A percentile compares a stretch with the other conserved stretches of the same genome.
Conservation (phyloP, 2,329 filamentous ascomycete species). For the Colletotrichum sp. region DNA sequence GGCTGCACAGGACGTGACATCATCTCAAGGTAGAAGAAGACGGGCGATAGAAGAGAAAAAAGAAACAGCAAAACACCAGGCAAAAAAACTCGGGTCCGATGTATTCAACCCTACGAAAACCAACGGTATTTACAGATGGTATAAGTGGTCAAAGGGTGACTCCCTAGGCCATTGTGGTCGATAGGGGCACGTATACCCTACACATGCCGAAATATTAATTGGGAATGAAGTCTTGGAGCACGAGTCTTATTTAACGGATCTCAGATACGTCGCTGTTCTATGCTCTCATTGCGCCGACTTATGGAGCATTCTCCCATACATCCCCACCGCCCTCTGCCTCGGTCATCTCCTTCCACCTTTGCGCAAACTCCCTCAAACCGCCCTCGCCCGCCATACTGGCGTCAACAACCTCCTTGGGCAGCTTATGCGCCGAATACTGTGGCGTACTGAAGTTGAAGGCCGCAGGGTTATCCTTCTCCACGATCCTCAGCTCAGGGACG, state of each 20-base stretch:
- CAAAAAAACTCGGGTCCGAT: neutral
- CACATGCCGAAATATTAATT: neutral
- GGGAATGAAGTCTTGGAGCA: neutral
- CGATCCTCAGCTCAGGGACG: conserved; percentile 75
- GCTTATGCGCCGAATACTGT: conserved; percentile 93
- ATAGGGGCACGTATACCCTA: neutral
- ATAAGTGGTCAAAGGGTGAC: too few species aligned
- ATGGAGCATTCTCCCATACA: conserved; percentile 38
- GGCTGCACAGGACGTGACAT: neutral
- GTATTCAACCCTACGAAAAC: neutral
- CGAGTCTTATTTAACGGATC: neutral
- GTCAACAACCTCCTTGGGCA: conserved; percentile 90
- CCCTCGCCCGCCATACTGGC: conserved; percentile 72
- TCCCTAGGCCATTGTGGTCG: too few species aligned
- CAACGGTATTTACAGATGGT: neutral
- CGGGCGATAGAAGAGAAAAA: too few species aligned
- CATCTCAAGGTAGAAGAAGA: too few species aligned
- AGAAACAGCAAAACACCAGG: too few species aligned
- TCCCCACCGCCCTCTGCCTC: conserved; percentile 41
- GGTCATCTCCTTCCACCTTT: conserved; percentile 71
- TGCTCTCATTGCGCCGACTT: neutral
- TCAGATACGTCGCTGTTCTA: neutral
- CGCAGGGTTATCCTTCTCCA: conserved; percentile 84
- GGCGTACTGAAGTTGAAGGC: conserved; percentile 85
- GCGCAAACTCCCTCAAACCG: conserved; percentile 80